Evolutionary conservation across 2,329 filamentous ascomycete genomes (phyloP).

Genomic region (Polychaeton citri): DNA sequence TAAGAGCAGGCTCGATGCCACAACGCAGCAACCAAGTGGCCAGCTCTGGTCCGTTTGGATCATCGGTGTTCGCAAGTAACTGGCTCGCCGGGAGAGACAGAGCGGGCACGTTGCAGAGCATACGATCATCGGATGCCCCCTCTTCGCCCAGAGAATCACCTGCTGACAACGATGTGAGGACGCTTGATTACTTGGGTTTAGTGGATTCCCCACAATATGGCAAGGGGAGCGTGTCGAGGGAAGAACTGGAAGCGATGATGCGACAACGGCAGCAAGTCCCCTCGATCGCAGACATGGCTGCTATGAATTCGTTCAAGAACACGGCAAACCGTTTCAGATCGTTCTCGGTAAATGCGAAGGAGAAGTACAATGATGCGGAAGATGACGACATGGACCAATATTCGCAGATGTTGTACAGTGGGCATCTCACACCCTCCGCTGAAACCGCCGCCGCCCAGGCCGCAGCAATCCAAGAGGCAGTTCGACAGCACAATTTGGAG

Average conservation of each 20-base stretch:
- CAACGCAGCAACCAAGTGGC: slow-evolving; percentile 62
- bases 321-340: slow-evolving; percentile 76
- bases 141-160: slow-evolving; percentile 77
- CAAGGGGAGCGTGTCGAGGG: slow-evolving; percentile 55
- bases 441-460: slow-evolving; percentile 44
- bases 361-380: slow-evolving; percentile 86
- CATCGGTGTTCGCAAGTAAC: slow-evolving; percentile 73
- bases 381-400: slow-evolving; percentile 41
- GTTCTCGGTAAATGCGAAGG: slow-evolving; percentile 96
- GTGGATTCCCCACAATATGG: slow-evolving; percentile 82
- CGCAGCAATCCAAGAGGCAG: slow-evolving; percentile 52
- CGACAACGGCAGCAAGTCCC: slow-evolving; percentile 42
- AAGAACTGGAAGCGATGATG: slow-evolving; percentile 37
- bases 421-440: slow-evolving; percentile 45
- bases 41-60: slow-evolving; percentile 56
- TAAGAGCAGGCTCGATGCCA: slow-evolving; percentile 88
- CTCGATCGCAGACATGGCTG: slow-evolving; percentile 61
- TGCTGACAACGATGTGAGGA: slow-evolving; percentile 79
- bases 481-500: slow-evolving; percentile 83
- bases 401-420: slow-evolving; percentile 42
- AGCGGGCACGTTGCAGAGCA: slow-evolving; percentile 78
- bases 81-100: slow-evolving; percentile 74
- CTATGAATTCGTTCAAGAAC: slow-evolving; percentile 63
- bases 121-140: slow-evolving; percentile 74
- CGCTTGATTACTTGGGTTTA: slow-evolving; percentile 86